A percentile compares a stretch with the other conserved stretches of the same genome.
Conservation (phyloP, 2,329 filamentous ascomycete species). For the Venturiaceae sp. region DNA sequence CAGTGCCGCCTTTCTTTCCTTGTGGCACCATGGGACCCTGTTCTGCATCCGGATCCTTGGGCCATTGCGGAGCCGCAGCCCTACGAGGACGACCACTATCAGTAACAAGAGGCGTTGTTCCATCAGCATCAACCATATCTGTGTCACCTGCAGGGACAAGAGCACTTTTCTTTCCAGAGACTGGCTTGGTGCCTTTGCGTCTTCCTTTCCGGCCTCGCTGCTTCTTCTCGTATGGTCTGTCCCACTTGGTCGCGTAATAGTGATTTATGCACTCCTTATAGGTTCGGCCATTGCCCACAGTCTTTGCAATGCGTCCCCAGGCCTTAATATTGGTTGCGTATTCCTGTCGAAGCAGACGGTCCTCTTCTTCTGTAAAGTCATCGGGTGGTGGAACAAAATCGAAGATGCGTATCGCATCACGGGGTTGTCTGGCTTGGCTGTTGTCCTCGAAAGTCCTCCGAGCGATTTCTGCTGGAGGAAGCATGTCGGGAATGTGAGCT, state of each 20-base stretch:
- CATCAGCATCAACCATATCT: conserved; percentile 23
- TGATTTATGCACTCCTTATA: conserved; percentile 78
- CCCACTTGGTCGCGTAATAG: conserved; percentile 73
- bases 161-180: conserved; percentile 45
- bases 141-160: conserved; percentile 21
- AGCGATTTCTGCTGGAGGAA: conserved; percentile 49
- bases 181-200: conserved; percentile 26
- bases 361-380: conserved; percentile 66
- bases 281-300: conserved; percentile 42
- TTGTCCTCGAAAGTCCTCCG: conserved; percentile 54
- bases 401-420: conserved; percentile 59
- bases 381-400: conserved; percentile 63
- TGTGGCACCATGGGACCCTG: conserved; percentile 19
- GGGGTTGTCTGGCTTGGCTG: conserved; percentile 54
- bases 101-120: conserved; percentile 30
- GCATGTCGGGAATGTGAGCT: conserved; percentile 62
- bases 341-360: conserved; percentile 59
- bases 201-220: conserved; percentile 14
- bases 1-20: conserved; percentile 14
- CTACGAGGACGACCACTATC: conserved; percentile 40
- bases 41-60: conserved; percentile 48
- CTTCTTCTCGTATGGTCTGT: conserved; percentile 55
- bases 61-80: conserved; percentile 60
- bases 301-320: conserved; percentile 63
- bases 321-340: conserved; percentile 73